A percentile compares a stretch with the other conserved stretches of the same genome.
These are phyloP conservation scores for Zoysia pacifica DNA, from an alignment of 176 grass and related monocot species.

Conservation along the genomic window DNA sequence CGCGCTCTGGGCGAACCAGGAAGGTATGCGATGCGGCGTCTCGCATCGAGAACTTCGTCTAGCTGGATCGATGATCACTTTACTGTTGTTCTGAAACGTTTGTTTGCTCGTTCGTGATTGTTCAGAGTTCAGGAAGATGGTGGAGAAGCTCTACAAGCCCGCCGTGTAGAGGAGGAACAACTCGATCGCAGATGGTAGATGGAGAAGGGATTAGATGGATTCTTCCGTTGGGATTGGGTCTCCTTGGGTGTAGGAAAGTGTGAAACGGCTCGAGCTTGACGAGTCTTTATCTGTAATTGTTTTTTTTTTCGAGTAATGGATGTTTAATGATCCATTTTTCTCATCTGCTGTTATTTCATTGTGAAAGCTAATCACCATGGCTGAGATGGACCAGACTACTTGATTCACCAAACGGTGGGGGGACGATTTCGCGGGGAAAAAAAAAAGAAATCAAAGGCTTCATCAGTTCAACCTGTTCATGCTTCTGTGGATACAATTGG, in stretches of 20 bases:
- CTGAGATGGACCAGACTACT: neutral
- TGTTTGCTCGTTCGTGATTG: neutral
- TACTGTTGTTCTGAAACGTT: conserved; percentile 27
- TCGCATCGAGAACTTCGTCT: neutral
- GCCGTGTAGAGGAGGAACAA: conserved; percentile 22
- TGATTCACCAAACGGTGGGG: neutral
- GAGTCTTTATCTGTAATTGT: conserved; percentile 26
- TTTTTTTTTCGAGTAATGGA: neutral
- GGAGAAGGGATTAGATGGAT: neutral
- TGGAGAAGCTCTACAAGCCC: conserved; percentile 84
- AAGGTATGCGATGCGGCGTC: conserved; percentile 45
- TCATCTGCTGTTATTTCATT: neutral
- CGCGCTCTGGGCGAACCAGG: conserved; percentile 81
- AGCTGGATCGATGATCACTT: too few relatives aligned
- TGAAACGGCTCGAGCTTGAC: neutral
- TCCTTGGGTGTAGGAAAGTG: neutral
- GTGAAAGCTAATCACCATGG: neutral
- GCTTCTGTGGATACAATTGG: too few relatives aligned
- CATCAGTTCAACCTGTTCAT: neutral
- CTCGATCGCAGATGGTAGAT: neutral
- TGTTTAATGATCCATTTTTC: conserved; percentile 6
- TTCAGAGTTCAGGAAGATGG: conserved; percentile 95
- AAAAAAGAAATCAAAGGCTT: neutral
- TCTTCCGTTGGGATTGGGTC: neutral
- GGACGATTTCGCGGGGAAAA: neutral